phyloP scores from a whole-genome alignment of 371 early-diverging fungal species.

The Rhizopus delemar region DNA sequence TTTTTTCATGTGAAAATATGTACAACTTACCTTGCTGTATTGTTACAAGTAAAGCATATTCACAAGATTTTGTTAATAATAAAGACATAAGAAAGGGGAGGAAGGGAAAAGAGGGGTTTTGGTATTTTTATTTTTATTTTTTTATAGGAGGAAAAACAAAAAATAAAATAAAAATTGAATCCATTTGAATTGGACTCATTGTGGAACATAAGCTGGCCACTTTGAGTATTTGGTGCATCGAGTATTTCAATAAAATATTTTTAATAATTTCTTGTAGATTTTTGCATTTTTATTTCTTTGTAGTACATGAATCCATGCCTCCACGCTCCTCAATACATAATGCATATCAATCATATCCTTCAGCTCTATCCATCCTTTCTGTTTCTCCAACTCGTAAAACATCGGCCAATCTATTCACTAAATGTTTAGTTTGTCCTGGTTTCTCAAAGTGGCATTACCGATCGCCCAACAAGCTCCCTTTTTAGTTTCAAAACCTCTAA shows the following conservation, averaged over 20 bases:
- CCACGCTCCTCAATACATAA: conserved; percentile 89
- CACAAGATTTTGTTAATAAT: conserved; percentile 50
- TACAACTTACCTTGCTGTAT: conserved; percentile 47
- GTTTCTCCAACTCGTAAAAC: conserved; percentile 95
- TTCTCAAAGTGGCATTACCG: conserved; percentile 95
- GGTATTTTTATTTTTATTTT: conserved; percentile 37
- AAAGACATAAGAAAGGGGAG: conserved; percentile 53
- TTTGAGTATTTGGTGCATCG: conserved; percentile 34
- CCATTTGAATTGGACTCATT: conserved; percentile 68
- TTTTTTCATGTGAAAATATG: not conserved
- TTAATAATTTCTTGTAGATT: conserved; percentile 95
- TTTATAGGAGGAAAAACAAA: not conserved
- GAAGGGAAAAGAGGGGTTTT: conserved; percentile 39
- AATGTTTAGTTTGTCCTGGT: conserved; percentile 88
- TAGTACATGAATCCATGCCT: conserved; percentile 92
- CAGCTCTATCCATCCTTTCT: conserved; percentile 39
- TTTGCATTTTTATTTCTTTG: conserved; percentile 91
- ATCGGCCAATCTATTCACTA: conserved; percentile 93
- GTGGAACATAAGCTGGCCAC: conserved; percentile 65
- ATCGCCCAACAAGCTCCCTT: conserved; percentile 99
- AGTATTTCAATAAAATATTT: conserved; percentile 90
- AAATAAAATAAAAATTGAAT: conserved; percentile 59
- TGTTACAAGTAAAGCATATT: conserved; percentile 49
- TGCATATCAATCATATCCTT: conserved; percentile 84
- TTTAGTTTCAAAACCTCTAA: conserved; percentile 95